These are phyloP conservation scores for Paraphoma chrysanthemicola DNA, from an alignment of 2,329 filamentous ascomycete genomes.

Conservation along the genomic window DNA sequence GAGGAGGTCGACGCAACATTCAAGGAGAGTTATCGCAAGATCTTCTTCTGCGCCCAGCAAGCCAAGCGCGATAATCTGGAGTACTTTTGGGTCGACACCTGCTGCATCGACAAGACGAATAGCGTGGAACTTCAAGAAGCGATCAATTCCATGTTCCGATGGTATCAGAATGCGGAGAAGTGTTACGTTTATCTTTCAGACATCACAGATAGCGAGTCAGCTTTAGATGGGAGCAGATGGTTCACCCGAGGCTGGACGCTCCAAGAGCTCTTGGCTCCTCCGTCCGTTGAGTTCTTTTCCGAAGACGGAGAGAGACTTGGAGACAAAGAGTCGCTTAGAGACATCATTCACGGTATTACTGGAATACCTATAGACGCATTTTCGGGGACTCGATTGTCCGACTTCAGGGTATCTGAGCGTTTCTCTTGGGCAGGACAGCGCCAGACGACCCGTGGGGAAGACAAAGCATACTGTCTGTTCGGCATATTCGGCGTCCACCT, in stretches of 20 bases:
- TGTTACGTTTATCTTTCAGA: conserved; percentile 30
- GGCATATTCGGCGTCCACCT: conserved; percentile 20
- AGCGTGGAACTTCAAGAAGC: conserved; percentile 5
- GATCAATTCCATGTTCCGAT: conserved; percentile 27
- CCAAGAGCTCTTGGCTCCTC: conserved; percentile 23
- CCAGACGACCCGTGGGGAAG: conserved; percentile 25
- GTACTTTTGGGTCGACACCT: conserved; percentile 20
- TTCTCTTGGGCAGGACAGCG: conserved; percentile 31
- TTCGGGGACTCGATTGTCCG: neutral
- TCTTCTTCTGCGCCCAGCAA: conserved; percentile 22
- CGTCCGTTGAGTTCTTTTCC: conserved; percentile 18
- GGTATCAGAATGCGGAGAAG: conserved; percentile 16
- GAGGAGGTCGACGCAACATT: neutral
- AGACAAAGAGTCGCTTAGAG: conserved; percentile 6
- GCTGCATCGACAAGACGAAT: conserved; percentile 18
- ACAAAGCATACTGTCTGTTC: conserved; percentile 19
- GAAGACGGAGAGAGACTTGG: conserved; percentile 9
- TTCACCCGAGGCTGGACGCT: conserved; percentile 27
- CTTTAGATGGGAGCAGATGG: conserved; percentile 18
- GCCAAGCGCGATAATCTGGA: conserved; percentile 12
- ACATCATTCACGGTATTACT: conserved; percentile 14
- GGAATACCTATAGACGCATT: conserved; percentile 13
- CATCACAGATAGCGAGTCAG: neutral
- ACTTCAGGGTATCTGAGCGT: conserved; percentile 19
- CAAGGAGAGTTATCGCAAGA: conserved; percentile 10